Evolutionary conservation across 2,329 filamentous ascomycete species (phyloP).

Genomic region (Trichoderma pleuroti): DNA sequence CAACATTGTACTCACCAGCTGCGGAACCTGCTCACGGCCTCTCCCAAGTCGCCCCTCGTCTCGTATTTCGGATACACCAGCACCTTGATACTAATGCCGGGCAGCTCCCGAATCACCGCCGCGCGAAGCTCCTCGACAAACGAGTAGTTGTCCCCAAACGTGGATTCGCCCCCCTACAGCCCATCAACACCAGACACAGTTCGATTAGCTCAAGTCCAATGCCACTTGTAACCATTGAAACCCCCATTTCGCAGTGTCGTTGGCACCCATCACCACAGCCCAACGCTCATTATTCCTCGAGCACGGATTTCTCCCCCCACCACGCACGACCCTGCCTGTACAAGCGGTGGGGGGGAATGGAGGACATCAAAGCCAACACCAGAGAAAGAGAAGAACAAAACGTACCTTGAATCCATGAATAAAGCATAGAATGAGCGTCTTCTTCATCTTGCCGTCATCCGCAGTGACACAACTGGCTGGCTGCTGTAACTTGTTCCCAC

Average conservation of each 20-base stretch:
- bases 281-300: not conserved
- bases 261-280: not conserved
- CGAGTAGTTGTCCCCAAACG: constrained; percentile 61
- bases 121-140: constrained; percentile 71
- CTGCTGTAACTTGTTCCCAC: not conserved
- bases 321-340: not conserved
- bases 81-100: constrained; percentile 63
- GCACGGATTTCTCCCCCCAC: not conserved
- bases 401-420: constrained; percentile 82
- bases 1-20: constrained; percentile 56
- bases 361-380: not conserved
- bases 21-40: constrained; percentile 69
- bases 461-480: not conserved
- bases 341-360: not conserved
- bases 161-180: constrained; percentile 67
- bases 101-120: constrained; percentile 62
- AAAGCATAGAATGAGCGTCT: constrained; percentile 76
- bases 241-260: not conserved
- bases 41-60: constrained; percentile 71
- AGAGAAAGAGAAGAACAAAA: constrained; percentile 4
- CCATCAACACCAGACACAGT: not conserved
- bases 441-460: constrained; percentile 48
- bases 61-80: constrained; percentile 78
- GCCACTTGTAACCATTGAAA: not conserved
- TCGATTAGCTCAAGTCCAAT: not conserved